Percentiles rank a stretch among this genome's conserved stretches.
Evolutionary conservation across 169 alveolate genomes (phyloP).

Genomic region (Miamiensis avidus): DNA sequence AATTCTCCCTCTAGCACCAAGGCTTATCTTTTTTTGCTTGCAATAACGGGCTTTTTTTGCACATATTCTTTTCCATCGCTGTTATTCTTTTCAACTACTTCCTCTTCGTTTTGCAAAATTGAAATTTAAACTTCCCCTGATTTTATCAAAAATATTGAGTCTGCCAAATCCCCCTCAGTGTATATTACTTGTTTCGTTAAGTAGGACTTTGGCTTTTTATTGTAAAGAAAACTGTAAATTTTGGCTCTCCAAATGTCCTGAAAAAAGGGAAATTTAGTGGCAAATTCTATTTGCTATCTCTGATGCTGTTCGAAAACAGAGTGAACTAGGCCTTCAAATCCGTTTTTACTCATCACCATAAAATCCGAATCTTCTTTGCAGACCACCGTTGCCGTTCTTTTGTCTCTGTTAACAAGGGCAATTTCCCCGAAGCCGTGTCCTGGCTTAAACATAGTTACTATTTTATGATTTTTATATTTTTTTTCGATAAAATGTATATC

Average conservation of each 20-base stretch:
- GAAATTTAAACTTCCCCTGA: background rate
- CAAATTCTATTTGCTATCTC: background rate
- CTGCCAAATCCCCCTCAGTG: background rate
- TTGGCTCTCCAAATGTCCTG: background rate
- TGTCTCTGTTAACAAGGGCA: background rate
- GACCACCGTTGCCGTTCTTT: background rate
- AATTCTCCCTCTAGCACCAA: too few species aligned
- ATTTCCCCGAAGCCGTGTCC: background rate
- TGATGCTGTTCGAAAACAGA: background rate
- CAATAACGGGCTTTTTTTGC: too few species aligned
- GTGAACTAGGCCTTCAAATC: background rate
- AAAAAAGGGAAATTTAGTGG: background rate
- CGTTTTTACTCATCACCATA: background rate
- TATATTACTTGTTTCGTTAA: background rate
- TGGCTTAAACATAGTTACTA: background rate
- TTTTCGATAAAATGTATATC: background rate
- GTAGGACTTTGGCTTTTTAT: background rate
- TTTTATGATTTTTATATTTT: too few species aligned
- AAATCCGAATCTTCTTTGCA: background rate
- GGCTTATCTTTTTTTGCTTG: too few species aligned
- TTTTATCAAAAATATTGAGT: too few species aligned
- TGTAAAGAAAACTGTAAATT: background rate
- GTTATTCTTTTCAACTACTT: background rate
- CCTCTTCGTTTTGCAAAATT: too few species aligned
- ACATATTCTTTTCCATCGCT: background rate